These are phyloP conservation scores for Ricinus communis DNA, from an alignment of 345 rosid genomes.

Conservation along the genomic window DNA sequence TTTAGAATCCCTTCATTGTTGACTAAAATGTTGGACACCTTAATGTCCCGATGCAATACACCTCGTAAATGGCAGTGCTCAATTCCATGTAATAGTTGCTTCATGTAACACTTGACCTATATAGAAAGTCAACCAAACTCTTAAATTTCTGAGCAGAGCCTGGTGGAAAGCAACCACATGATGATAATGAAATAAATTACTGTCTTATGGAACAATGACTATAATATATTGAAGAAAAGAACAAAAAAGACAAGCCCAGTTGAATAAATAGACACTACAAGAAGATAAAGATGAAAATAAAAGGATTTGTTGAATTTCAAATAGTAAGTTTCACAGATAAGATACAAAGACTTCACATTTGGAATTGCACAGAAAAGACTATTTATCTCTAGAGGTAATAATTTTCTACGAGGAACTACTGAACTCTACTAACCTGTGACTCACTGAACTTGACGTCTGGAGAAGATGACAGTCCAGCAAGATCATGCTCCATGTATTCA, in stretches of 20 bases:
- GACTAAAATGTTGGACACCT: constrained; percentile 68
- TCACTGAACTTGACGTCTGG: constrained; percentile 59
- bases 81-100: constrained; percentile 59
- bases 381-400: no score
- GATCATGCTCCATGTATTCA: constrained; percentile 88
- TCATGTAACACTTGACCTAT: constrained; percentile 77
- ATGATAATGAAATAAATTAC: neutral
- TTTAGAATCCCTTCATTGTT: constrained; percentile 68
- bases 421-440: constrained; percentile 61
- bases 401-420: no score
- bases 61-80: constrained; percentile 78
- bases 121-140: constrained; percentile 14
- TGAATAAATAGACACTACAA: neutral
- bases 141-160: constrained; percentile 7
- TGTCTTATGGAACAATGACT: neutral
- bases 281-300: no score
- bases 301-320: no score
- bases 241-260: neutral
- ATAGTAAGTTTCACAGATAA: no score
- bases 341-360: no score
- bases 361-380: no score
- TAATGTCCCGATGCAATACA: constrained; percentile 71
- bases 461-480: constrained; percentile 60
- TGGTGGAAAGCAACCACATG: neutral
- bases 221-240: neutral